Conservation (phyloP, 2,329 filamentous ascomycete species). For the Juglanconis sp. region DNA sequence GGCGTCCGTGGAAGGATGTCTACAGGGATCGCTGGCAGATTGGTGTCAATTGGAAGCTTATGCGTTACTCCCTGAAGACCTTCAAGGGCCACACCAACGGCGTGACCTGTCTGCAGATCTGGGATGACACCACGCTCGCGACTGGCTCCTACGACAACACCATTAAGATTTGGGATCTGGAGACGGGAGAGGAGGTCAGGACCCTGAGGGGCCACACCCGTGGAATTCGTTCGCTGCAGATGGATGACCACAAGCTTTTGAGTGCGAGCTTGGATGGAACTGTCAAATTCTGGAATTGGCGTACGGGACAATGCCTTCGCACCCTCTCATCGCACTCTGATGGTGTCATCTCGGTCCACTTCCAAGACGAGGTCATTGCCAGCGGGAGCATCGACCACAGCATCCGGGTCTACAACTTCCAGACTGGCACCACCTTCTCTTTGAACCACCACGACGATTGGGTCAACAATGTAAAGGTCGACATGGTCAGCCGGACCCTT, state of each 20-base stretch:
- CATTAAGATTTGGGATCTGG: conserved; percentile 93
- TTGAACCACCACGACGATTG: conserved; percentile 86
- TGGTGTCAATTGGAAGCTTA: conserved; percentile 96
- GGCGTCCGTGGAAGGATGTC: conserved; percentile 89
- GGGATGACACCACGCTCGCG: conserved; percentile 81
- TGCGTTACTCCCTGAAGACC: conserved; percentile 77
- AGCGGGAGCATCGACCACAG: conserved; percentile 87
- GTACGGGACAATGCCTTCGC: conserved; percentile 80
- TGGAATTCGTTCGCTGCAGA: conserved; percentile 85
- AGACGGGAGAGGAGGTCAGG: conserved; percentile 81
- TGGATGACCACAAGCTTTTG: conserved; percentile 87
- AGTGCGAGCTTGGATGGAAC: conserved; percentile 85
- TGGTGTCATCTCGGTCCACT: conserved; percentile 84
- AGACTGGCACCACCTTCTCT: conserved; percentile 74
- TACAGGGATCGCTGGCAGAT: conserved; percentile 83
- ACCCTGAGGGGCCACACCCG: conserved; percentile 79
- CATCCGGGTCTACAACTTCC: conserved; percentile 90
- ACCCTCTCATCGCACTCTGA: conserved; percentile 76
- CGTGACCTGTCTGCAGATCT: conserved; percentile 63
- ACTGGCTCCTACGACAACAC: conserved; percentile 94
- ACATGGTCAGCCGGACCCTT: conserved; percentile 76
- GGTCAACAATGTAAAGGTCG: conserved; percentile 93
- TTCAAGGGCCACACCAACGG: conserved; percentile 87
- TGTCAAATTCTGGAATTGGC: conserved; percentile 95
- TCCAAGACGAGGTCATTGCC: conserved; percentile 78